Evolutionary conservation across 1,284 basidiomycete genomes (phyloP).

Genomic region (Trichosporon sp.): DNA sequence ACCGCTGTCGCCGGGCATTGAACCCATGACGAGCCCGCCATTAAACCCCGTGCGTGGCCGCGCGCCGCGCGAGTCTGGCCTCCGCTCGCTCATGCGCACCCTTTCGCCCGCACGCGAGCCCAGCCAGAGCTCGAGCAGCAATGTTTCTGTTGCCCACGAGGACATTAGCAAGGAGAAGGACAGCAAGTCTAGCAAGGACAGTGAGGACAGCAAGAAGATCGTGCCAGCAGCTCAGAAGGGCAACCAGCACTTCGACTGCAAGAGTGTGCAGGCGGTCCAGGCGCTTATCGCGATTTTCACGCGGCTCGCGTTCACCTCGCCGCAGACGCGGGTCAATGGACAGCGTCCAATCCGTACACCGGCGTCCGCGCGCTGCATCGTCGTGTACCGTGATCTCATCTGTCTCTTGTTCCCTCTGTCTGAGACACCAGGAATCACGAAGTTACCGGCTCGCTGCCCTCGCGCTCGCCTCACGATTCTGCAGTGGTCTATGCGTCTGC

Average conservation of each 20-base stretch:
- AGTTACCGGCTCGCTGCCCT: conserved; percentile 59
- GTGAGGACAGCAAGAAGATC: background rate
- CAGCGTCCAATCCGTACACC: conserved; percentile 51
- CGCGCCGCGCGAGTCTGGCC: conserved; percentile 24
- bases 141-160: background rate
- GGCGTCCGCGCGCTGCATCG: conserved; percentile 57
- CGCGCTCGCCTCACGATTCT: conserved; percentile 72
- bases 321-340: conserved; percentile 43
- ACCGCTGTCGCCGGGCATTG: background rate
- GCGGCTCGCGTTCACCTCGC: conserved; percentile 52
- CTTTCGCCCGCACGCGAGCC: conserved; percentile 38
- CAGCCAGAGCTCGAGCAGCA: conserved; percentile 16
- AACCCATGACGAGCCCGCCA: conserved; percentile 11
- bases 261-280: conserved; percentile 53
- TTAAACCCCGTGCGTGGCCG: conserved; percentile 20
- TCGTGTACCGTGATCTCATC: conserved; percentile 59
- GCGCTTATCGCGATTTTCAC: conserved; percentile 60
- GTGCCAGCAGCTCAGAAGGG: background rate
- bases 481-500: conserved; percentile 84
- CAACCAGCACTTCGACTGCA: conserved; percentile 45
- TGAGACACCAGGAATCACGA: conserved; percentile 34
- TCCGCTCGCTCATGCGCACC: conserved; percentile 45
- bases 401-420: conserved; percentile 53
- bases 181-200: background rate
- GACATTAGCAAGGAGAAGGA: background rate